These are phyloP conservation scores for Pichia sp. DNA, from an alignment of 1,139 yeast genomes.

Conservation along the genomic window DNA sequence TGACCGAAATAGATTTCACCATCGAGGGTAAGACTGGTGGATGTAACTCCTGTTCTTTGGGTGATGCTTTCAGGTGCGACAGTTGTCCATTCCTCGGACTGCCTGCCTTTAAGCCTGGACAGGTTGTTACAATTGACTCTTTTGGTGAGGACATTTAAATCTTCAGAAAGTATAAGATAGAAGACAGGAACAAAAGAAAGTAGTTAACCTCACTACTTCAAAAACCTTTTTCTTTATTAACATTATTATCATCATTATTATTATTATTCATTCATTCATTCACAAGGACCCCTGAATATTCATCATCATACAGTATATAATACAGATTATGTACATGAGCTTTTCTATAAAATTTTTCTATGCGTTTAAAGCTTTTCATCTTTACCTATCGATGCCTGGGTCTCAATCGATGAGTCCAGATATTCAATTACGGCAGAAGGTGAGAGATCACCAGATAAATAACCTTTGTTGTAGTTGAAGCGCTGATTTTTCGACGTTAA, in stretches of 20 bases:
- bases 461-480: constrained; percentile 2
- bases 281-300: not conserved
- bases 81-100: constrained; percentile 96
- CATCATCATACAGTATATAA: not conserved
- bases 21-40: constrained; percentile 93
- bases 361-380: not conserved
- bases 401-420: not conserved
- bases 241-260: not conserved
- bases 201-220: not conserved
- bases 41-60: constrained; percentile 93
- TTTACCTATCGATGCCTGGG: not conserved
- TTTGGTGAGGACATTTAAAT: constrained; percentile 43
- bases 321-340: constrained; percentile 3
- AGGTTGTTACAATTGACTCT: constrained; percentile 52
- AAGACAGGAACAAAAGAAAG: not conserved
- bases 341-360: constrained; percentile 11
- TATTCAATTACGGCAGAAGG: constrained; percentile 6
- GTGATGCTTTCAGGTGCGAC: constrained; percentile 97
- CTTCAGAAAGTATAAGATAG: not conserved
- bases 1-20: constrained; percentile 89
- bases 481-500: not conserved
- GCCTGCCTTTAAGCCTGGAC: constrained; percentile 98
- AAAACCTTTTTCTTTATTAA: not conserved
- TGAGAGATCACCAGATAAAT: constrained; percentile 8
- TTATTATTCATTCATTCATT: not conserved